Evolutionary conservation across 2,329 filamentous ascomycete species (phyloP).

Genomic region (Sporothrix pallida): DNA sequence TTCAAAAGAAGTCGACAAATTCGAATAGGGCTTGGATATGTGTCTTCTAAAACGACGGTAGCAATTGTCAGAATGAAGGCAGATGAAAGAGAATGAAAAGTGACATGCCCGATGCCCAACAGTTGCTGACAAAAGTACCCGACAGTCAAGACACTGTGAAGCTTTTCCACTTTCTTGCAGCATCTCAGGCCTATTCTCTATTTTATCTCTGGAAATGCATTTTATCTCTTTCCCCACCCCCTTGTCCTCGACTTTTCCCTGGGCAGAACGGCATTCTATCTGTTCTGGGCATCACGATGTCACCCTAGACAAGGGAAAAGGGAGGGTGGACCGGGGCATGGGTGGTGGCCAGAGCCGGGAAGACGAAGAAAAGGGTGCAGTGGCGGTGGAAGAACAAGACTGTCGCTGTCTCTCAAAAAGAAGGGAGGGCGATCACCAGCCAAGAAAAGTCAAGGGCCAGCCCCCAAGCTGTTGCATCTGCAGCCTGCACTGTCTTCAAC

Average conservation of each 20-base stretch:
- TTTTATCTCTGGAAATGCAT: background rate
- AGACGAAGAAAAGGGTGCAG: background rate
- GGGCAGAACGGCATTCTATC: slow-evolving; percentile 21
- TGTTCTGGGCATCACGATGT: slow-evolving; percentile 30
- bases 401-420: background rate
- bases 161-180: no score
- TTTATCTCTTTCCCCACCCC: background rate
- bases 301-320: background rate
- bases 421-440: slow-evolving; percentile 3
- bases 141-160: no score
- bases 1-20: background rate
- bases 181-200: background rate
- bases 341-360: slow-evolving; percentile 14
- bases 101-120: background rate
- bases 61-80: background rate
- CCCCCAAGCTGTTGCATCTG: background rate
- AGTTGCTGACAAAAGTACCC: no score
- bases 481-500: no score
- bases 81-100: background rate
- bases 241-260: background rate
- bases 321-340: background rate
- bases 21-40: no score
- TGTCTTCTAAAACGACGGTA: background rate
- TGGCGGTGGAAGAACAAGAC: no score
- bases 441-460: background rate